Conservation (phyloP, 495 filamentous ascomycete species). For the Aspergillus bertholletiae region DNA sequence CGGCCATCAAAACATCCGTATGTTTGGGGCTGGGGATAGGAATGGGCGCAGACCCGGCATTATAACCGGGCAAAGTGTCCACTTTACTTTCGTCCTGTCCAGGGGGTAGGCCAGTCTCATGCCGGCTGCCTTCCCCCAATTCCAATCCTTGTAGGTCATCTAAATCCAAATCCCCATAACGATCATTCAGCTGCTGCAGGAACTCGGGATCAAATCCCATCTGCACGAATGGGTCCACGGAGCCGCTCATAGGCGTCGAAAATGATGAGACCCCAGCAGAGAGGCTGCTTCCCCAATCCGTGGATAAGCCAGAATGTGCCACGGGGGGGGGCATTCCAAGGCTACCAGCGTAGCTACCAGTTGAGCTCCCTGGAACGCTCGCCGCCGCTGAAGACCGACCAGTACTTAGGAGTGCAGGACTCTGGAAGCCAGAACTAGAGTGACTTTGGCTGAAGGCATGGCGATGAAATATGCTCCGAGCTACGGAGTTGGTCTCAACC, state of each 20-base stretch:
- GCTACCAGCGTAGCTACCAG: conserved; percentile 40
- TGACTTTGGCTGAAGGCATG: conserved; percentile 26
- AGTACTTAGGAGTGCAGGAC: conserved; percentile 31
- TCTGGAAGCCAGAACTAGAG: conserved; percentile 33
- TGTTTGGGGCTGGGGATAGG: conserved; percentile 14
- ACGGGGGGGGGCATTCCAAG: conserved; percentile 29
- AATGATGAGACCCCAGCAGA: conserved; percentile 30
- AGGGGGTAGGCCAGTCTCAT: neutral
- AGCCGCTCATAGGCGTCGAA: conserved; percentile 25
- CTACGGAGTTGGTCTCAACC: conserved; percentile 29
- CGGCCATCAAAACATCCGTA: conserved; percentile 10
- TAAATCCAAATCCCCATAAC: conserved; percentile 30
- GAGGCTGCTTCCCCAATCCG: conserved; percentile 39
- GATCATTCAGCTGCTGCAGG: conserved; percentile 35
- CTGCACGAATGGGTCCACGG: conserved; percentile 37
- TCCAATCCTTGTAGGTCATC: conserved; percentile 18
- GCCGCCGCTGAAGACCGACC: conserved; percentile 34
- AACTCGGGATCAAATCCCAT: conserved; percentile 45
- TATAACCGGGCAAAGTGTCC: neutral
- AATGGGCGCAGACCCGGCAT: conserved; percentile 9
- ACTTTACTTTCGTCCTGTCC: conserved; percentile 11
- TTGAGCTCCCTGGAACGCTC: conserved; percentile 36
- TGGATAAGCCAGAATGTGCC: conserved; percentile 26
- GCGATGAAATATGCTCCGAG: conserved; percentile 20
- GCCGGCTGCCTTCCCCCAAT: conserved; percentile 5